Evolutionary conservation across 495 filamentous ascomycete species (phyloP).

Genomic region (Talaromyces thailandensis): DNA sequence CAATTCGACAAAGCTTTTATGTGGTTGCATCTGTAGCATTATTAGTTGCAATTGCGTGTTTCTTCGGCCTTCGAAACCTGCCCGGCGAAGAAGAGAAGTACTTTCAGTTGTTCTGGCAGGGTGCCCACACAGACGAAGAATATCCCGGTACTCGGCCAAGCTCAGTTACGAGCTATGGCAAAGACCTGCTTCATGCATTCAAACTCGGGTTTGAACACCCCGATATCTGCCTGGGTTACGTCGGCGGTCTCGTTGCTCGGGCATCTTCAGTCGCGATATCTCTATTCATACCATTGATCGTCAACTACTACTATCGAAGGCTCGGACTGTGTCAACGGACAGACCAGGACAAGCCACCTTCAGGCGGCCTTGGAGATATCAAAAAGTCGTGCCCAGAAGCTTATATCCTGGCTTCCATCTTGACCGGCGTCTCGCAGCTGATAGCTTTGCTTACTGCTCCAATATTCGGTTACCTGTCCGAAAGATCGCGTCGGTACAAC

Average conservation of each 20-base stretch:
- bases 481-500: constrained; percentile 52
- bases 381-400: constrained; percentile 75
- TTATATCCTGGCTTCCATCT: constrained; percentile 72
- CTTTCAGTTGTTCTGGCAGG: not conserved
- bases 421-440: constrained; percentile 84
- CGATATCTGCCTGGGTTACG: constrained; percentile 75
- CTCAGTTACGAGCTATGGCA: constrained; percentile 21
- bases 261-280: constrained; percentile 94
- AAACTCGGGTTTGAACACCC: constrained; percentile 63
- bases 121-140: not conserved
- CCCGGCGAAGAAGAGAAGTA: constrained; percentile 67
- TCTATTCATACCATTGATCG: constrained; percentile 83
- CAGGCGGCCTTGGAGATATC: constrained; percentile 46
- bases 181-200: constrained; percentile 52
- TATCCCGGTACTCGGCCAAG: constrained; percentile 2
- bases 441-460: constrained; percentile 79
- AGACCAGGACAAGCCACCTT: constrained; percentile 30
- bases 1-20: constrained; percentile 77
- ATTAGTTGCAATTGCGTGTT: constrained; percentile 61
- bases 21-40: constrained; percentile 66
- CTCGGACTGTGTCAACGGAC: constrained; percentile 63
- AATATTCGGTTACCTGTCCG: constrained; percentile 72
- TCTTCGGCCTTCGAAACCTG: constrained; percentile 70
- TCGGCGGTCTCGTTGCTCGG: constrained; percentile 90
- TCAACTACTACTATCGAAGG: constrained; percentile 82